A percentile compares a stretch with the other conserved stretches of the same genome.
Evolutionary conservation across 805 yeast species (phyloP).

Genomic region (Myxozyma udenii): DNA sequence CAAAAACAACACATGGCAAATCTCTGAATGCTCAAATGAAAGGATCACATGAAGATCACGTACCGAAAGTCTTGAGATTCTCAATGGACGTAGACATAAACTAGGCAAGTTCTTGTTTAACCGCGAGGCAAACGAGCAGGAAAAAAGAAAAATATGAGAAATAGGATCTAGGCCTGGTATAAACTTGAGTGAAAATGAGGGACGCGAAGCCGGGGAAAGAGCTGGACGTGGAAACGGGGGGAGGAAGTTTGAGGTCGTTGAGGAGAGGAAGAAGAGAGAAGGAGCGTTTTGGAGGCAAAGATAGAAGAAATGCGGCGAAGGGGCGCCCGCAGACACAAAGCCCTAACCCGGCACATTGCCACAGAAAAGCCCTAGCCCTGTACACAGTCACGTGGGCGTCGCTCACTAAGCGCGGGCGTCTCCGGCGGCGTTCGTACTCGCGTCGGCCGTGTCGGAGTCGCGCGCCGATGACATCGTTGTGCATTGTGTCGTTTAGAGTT

Average conservation of each 20-base stretch:
- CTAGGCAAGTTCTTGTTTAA: slow-evolving; percentile 26
- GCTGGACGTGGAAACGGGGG: neutral
- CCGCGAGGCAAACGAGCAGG: slow-evolving; percentile 9
- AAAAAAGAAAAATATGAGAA: too few species aligned
- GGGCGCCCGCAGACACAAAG: neutral
- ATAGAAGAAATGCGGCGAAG: neutral
- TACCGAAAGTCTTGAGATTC: slow-evolving; percentile 48
- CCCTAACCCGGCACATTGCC: neutral
- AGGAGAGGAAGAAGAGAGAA: neutral
- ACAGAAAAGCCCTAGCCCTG: neutral
- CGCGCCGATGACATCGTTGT: too few species aligned
- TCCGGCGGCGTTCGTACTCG: too few species aligned
- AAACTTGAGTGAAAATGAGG: too few species aligned
- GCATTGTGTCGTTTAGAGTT: too few species aligned
- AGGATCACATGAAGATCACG: too few species aligned
- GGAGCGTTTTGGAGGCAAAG: neutral
- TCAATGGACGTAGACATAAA: slow-evolving; percentile 76
- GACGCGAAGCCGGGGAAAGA: too few species aligned
- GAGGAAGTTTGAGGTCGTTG: neutral
- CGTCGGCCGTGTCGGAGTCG: too few species aligned
- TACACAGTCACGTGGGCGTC: neutral
- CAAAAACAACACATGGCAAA: too few species aligned
- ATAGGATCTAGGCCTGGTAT: too few species aligned
- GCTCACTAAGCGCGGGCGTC: too few species aligned
- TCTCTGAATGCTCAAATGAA: too few species aligned